Base-by-base conservation (phyloP, 1,284 basidiomycete genomes). In the Entoloma clypeatum region DNA sequence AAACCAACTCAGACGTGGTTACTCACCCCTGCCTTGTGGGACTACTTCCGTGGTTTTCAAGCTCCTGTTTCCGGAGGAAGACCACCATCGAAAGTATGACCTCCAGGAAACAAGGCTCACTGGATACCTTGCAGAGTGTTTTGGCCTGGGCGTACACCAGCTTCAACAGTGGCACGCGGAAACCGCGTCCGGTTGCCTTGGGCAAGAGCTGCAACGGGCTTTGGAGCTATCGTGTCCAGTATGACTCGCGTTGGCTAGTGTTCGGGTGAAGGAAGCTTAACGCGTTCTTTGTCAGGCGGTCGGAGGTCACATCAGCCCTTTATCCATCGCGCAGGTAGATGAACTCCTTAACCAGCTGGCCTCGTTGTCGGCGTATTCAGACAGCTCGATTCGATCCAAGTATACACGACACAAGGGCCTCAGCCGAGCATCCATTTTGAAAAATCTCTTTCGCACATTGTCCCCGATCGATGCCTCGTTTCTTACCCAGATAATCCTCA, bases 1-100 rank as follows among this genome's bases (percentile, higher is more conserved):
- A 7, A 44, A 53, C 1, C 57, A 60, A 10, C 60, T 82, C 18
- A 69, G 59, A 40, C 51, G 43, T 14, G 50, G 58, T n/a, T 75
- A 72, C 54, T 53, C 63, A 2, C 71, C 74, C 11, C 57, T 78
- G 11, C 74, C 76, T 1, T 53, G 60, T 0, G 67, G 68, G 8
- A 76, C 74, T 7, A 69, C 73, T n/a, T 57, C 64, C 7, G 68
- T 65, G 2, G 59, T 89, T 22, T 81, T 92, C 53, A 75, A 79
- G 1, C 59, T 92, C 2, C 64, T 93, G n/a, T 92, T 92, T 56
- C 90, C 91, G 0, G 80, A 92, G 41, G 79, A 88, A 43, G 88
- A 92, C 43, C 52, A 66, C 0, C 61, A 73, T 21, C 68, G 90
- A 21, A 79, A 79, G 54, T 93, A 88, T 51, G 77, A 78, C 13